These are phyloP conservation scores for Rubus idaeus DNA, from an alignment of 306 rosid species.

Conservation along the genomic window DNA sequence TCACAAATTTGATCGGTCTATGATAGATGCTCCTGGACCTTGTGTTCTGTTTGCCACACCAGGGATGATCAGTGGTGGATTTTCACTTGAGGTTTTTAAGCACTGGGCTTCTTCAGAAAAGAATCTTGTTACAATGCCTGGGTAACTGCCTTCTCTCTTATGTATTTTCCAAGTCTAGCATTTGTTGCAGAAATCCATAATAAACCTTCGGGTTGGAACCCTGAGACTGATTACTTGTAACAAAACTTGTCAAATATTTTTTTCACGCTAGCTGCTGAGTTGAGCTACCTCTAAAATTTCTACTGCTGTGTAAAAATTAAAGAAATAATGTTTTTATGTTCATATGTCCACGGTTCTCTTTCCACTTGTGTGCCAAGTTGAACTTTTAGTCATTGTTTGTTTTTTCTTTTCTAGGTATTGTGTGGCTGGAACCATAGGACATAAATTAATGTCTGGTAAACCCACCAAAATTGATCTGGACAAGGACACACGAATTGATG, in stretches of 20 bases:
- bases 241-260: background rate
- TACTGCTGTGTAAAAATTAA: background rate
- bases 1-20: constrained; percentile 73
- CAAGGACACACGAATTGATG: constrained; percentile 60
- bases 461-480: constrained; percentile 70
- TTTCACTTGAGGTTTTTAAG: constrained; percentile 91
- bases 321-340: background rate
- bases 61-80: constrained; percentile 89
- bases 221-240: background rate
- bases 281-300: background rate
- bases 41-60: constrained; percentile 99
- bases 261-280: background rate
- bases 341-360: background rate
- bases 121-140: constrained; percentile 78
- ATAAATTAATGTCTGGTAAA: constrained; percentile 79
- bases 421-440: constrained; percentile 84
- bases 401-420: constrained; percentile 58
- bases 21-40: constrained; percentile 85
- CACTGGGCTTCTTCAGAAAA: constrained; percentile 87
- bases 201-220: background rate
- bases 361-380: background rate
- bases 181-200: background rate
- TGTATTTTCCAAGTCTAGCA: background rate
- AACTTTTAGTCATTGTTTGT: background rate
- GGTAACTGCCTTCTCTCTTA: constrained; percentile 43